These are phyloP conservation scores for Kodamaea leandrae DNA, from an alignment of 805 yeast genomes.

Conservation along the genomic window DNA sequence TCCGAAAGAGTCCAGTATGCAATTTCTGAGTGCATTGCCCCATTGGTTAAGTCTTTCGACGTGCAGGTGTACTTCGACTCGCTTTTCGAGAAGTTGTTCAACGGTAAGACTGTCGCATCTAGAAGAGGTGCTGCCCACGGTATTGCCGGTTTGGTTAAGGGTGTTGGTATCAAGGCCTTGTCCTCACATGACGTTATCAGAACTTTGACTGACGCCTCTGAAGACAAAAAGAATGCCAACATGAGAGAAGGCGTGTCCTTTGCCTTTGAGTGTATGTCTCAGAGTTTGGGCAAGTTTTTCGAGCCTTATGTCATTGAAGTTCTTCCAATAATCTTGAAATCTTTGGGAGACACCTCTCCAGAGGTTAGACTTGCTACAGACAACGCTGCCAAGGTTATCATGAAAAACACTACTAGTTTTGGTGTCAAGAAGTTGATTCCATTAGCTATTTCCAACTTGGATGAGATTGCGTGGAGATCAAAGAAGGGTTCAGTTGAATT, in stretches of 20 bases:
- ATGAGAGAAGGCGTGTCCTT: conserved; percentile 86
- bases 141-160: conserved; percentile 88
- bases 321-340: conserved; percentile 74
- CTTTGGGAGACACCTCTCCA: conserved; percentile 78
- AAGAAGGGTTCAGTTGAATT: conserved; percentile 96
- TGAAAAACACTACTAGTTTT: conserved; percentile 87
- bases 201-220: conserved; percentile 75
- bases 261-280: conserved; percentile 81
- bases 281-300: conserved; percentile 68
- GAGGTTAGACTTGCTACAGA: conserved; percentile 91
- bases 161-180: conserved; percentile 78
- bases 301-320: conserved; percentile 94
- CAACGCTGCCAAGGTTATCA: conserved; percentile 79
- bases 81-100: conserved; percentile 59
- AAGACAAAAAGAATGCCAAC: conserved; percentile 71
- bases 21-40: conserved; percentile 80
- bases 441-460: conserved; percentile 78
- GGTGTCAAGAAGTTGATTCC: conserved; percentile 93
- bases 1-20: conserved; percentile 90
- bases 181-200: conserved; percentile 76
- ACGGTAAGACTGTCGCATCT: conserved; percentile 44
- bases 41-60: conserved; percentile 63
- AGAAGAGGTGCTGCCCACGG: conserved; percentile 97
- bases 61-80: conserved; percentile 55
- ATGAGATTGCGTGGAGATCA: conserved; percentile 91